Evolutionary conservation across 257 asterid species (phyloP).

Genomic region (Oldenlandia corymbosa): DNA sequence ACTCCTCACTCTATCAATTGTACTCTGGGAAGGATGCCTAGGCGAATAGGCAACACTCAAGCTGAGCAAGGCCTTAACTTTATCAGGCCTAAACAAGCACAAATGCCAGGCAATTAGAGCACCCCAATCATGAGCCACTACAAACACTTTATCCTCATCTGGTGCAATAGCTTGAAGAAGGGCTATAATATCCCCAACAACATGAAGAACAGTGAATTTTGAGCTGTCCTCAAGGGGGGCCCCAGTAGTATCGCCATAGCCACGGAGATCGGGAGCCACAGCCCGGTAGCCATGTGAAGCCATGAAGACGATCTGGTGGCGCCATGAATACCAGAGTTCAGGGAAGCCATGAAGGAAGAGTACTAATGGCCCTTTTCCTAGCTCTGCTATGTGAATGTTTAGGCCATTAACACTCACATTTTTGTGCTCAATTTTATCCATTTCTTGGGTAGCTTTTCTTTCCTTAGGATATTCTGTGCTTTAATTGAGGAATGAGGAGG

Average conservation of each 20-base stretch:
- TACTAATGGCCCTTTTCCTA: constrained; percentile 68
- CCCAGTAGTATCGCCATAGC: constrained; percentile 73
- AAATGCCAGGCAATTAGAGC: constrained; percentile 62
- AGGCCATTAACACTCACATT: constrained; percentile 47
- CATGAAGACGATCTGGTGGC: constrained; percentile 70
- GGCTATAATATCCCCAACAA: constrained; percentile 64
- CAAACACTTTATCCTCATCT: constrained; percentile 50
- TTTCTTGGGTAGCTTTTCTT: too few species aligned
- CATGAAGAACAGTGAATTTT: constrained; percentile 43
- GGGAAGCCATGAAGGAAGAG: constrained; percentile 87
- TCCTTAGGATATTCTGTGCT: too few species aligned
- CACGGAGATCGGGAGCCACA: constrained; percentile 73
- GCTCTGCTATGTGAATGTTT: constrained; percentile 63
- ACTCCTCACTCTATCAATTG: constrained; percentile 13
- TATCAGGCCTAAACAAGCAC: constrained; percentile 61
- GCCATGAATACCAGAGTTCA: constrained; percentile 91
- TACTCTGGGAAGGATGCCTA: constrained; percentile 38
- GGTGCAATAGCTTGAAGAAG: constrained; percentile 53
- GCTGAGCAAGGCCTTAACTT: constrained; percentile 51
- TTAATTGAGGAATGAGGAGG: too few species aligned
- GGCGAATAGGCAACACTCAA: constrained; percentile 48
- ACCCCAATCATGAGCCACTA: constrained; percentile 92
- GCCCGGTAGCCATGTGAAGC: constrained; percentile 63
- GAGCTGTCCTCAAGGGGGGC: constrained; percentile 51
- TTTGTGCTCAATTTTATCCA: constrained; percentile 64